These are phyloP conservation scores for Salix dunnii DNA, from an alignment of 345 rosid species.

Conservation along the genomic window DNA sequence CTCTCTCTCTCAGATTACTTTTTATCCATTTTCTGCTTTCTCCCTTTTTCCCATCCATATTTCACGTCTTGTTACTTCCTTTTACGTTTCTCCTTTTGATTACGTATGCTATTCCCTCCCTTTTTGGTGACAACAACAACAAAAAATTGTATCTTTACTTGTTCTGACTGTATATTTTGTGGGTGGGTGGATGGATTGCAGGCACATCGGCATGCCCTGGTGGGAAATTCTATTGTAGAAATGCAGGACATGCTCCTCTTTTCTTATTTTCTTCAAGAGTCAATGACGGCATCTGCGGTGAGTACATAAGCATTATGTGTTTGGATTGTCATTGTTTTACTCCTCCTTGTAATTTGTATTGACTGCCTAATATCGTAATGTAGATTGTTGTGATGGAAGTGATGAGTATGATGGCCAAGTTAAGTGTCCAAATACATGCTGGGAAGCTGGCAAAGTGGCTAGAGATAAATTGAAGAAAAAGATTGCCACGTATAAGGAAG, in stretches of 20 bases:
- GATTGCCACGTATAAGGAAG: slow-evolving; percentile 62
- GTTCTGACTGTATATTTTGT: background rate
- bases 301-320: background rate
- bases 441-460: slow-evolving; percentile 94
- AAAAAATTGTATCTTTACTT: background rate
- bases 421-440: slow-evolving; percentile 75
- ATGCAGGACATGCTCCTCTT: slow-evolving; percentile 64
- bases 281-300: slow-evolving; percentile 96
- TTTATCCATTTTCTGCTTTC: background rate
- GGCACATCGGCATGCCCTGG: slow-evolving; percentile 96
- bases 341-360: background rate
- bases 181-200: slow-evolving; percentile 15
- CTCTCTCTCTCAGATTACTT: background rate
- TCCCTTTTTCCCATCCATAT: background rate
- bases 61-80: background rate
- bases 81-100: background rate
- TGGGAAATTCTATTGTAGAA: slow-evolving; percentile 79
- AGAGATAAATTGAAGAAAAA: slow-evolving; percentile 61
- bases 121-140: background rate
- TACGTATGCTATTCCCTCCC: background rate
- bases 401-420: slow-evolving; percentile 82
- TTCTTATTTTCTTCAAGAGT: slow-evolving; percentile 80
- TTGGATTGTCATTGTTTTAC: too few relatives aligned
- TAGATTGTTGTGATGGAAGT: slow-evolving; percentile 99
- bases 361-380: slow-evolving; percentile 5